Base-by-base conservation (phyloP, 164 flowering plant genomes). In the Kalanchoe fedtschenkoi region DNA sequence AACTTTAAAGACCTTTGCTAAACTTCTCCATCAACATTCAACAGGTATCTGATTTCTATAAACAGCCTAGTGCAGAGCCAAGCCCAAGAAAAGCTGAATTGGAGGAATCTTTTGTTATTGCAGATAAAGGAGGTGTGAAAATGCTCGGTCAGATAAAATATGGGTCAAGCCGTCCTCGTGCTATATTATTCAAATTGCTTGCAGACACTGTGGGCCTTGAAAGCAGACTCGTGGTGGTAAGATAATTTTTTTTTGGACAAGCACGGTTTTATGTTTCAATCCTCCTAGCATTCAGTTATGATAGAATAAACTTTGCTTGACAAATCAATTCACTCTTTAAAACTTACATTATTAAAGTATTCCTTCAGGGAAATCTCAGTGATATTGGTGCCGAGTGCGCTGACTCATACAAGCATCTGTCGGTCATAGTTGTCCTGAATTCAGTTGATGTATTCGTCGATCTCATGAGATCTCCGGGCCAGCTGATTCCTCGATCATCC, bases 171-270 rank as follows among this genome's bases (percentile, higher is more conserved):
- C 89, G 95, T 62, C 82, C 96, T 46, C 81, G 96, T 64, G 99
- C 97, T 51, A 87, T 95, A 34, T 67, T 95, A 66, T 95, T 95
- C 71, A 95, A 95, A 78, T 96, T 89, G 65, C 85, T 95, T 69
- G 97, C 99, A 26, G 99, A 95, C 80, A 75, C 90, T 74, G 91
- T 91, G 21, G 99, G 97, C 60, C 84, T 95, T 74, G 95, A 91
- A 70, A 81, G 95, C 70, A 84, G 79, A 72, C 88, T 95, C 58
- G 67, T 89, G 77, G 93, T 83, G 96, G 99, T 91, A 80, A 76
- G 86, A 13, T 11, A 4, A 26, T 17, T 26, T 5, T 47, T 47
- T 19, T 47, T 3, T 47, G 24, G 51, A 44, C 22, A 0, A 44
- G 39, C 39, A 46, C 13, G 22, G 16, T 24, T 24, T 51, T 51